Evolutionary conservation across 1,284 basidiomycete species (phyloP), one percentile per base, ranked within the genome.

Genomic region (Cryptococcus sp.): DNA sequence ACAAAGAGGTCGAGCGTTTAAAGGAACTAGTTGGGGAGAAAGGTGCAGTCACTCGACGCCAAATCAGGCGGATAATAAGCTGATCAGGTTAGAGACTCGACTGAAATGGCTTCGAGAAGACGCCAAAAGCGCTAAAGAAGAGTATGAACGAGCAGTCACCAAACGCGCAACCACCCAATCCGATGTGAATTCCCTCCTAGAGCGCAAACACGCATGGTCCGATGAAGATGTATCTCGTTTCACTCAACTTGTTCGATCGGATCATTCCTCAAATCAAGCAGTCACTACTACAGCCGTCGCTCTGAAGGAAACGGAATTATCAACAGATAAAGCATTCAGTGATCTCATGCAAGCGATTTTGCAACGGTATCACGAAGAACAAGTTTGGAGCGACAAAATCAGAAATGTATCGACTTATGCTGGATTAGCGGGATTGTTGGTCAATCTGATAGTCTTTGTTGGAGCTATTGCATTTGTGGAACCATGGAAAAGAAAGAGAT

Each of bases 351-450:
- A 85, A 53, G 78, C 82, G 3, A 96, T 96, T 63, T 80, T 97
- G n/a, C 64, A 70, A 52, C 66, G 91, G 25, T 97, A 97, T 71
- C 92, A 97, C 76, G 92, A 96, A 74, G 92, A 59, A 70, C 92
- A 97, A 72, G 84, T 94, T 4, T 97, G 92, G 92, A 91, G 88
- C 54, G 92, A 97, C 78, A 97, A 97, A 77, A 94, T 97, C 58
- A 83, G 92, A 39, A 89, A 87, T 60, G 86, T 88, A 40, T 88
- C 87, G 50, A 94, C 91, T 5, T 94, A 93, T 71, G 91, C 89
- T 1, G 86, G 85, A 43, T 78, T 96, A 53, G 85, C 84, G 2
- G 91, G 84, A 45, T 80, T 96, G 19, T 85, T 83, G 10, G 81
- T 92, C 56, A 97, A 97, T 75, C 76, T 96, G 73, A 60, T 87